Conservation (phyloP, 768 basidiomycete species). For the Atractiella rhizophila region DNA sequence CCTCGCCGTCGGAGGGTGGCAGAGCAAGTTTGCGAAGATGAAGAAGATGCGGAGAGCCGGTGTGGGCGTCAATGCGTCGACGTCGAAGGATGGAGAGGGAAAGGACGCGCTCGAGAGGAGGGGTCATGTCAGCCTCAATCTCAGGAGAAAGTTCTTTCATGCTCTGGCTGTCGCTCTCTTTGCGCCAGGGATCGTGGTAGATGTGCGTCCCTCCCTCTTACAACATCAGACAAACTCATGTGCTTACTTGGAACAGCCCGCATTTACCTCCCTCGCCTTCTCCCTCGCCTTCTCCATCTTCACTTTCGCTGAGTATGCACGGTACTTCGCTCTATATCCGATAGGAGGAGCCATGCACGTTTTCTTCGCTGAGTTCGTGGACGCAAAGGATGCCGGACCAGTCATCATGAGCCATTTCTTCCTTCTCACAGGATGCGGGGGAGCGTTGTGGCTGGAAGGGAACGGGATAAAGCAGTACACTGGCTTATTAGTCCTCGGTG, state of each 20-base stretch:
- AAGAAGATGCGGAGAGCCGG: background rate
- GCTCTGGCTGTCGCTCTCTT: slow-evolving; percentile 90
- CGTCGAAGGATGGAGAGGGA: slow-evolving; percentile 1
- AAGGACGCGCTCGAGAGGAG: slow-evolving; percentile 24
- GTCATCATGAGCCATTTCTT: slow-evolving; percentile 96
- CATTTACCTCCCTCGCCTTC: slow-evolving; percentile 84
- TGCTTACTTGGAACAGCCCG: slow-evolving; percentile 36
- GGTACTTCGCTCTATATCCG: slow-evolving; percentile 94
- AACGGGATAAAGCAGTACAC: slow-evolving; percentile 43
- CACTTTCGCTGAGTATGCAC: slow-evolving; percentile 86
- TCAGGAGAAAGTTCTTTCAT: slow-evolving; percentile 88
- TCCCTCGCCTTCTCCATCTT: slow-evolving; percentile 84
- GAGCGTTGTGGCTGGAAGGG: slow-evolving; percentile 86
- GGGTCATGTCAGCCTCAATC: slow-evolving; percentile 66
- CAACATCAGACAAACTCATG: background rate
- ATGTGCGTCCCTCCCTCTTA: slow-evolving; percentile 30
- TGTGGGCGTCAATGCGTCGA: slow-evolving; percentile 5
- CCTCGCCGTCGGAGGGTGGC: slow-evolving; percentile 85
- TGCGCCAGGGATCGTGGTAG: slow-evolving; percentile 69
- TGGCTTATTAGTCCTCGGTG: slow-evolving; percentile 63
- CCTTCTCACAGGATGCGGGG: slow-evolving; percentile 78
- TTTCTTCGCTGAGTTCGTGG: slow-evolving; percentile 93
- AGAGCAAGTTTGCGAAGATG: slow-evolving; percentile 24
- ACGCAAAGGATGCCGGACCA: slow-evolving; percentile 78
- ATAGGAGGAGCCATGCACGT: slow-evolving; percentile 77